phyloP scores from a whole-genome alignment of 495 filamentous ascomycete species.

The Penicillium paxilli region DNA sequence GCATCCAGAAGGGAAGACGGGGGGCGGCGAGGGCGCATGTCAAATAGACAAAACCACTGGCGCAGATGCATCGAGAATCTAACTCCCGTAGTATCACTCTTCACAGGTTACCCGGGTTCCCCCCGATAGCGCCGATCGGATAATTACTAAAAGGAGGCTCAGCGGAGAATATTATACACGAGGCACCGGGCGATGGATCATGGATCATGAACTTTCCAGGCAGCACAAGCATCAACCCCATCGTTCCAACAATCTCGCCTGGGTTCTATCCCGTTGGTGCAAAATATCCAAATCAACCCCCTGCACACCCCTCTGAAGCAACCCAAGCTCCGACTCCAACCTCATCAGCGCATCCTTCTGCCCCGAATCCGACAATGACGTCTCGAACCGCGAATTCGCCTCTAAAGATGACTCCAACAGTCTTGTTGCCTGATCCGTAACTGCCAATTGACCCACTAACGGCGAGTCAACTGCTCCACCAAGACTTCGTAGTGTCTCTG shows the following conservation, averaged over 20 bases:
- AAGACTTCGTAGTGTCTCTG: constrained; percentile 25
- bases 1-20: no score
- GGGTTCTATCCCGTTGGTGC: constrained; percentile 32
- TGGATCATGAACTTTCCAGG: no score
- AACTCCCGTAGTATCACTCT: no score
- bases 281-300: constrained; percentile 36
- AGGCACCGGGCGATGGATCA: no score
- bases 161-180: no score
- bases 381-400: constrained; percentile 28
- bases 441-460: constrained; percentile 24
- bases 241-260: constrained; percentile 32
- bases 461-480: constrained; percentile 33
- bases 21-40: not conserved
- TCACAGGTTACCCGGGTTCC: no score
- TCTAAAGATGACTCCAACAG: constrained; percentile 36
- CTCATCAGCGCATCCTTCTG: constrained; percentile 26
- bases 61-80: constrained; percentile 9
- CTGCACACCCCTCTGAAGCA: constrained; percentile 36
- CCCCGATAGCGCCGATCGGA: no score
- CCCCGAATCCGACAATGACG: constrained; percentile 27
- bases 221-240: no score
- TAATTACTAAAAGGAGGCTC: no score
- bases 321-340: constrained; percentile 30
- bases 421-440: constrained; percentile 32
- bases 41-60: constrained; percentile 7